These are phyloP conservation scores for Rutstroemia sp. DNA, from an alignment of 2,329 filamentous ascomycete genomes.

Conservation along the genomic window DNA sequence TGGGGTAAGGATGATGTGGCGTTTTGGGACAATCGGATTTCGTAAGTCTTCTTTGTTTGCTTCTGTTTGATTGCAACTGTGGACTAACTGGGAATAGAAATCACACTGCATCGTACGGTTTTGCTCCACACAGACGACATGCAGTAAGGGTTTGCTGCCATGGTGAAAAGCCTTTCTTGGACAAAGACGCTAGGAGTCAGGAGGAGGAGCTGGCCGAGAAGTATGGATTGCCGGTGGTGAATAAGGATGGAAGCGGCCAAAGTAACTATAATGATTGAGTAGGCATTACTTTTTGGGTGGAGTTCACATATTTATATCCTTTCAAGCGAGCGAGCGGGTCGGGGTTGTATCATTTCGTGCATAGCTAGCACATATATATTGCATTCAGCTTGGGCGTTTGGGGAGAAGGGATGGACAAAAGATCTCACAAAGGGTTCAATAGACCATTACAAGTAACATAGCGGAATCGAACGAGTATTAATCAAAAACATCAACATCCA, in stretches of 20 bases:
- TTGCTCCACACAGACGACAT: constrained; percentile 48
- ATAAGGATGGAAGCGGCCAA: constrained; percentile 47
- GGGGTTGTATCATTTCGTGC: too few species aligned
- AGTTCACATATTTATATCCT: too few species aligned
- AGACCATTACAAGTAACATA: too few species aligned
- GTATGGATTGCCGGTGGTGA: constrained; percentile 42
- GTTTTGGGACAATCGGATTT: constrained; percentile 58
- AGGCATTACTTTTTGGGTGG: background rate
- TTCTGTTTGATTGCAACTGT: background rate
- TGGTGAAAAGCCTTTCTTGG: constrained; percentile 27
- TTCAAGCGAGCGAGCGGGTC: too few species aligned
- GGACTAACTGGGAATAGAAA: constrained; percentile 34
- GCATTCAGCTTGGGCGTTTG: too few species aligned
- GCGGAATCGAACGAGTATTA: too few species aligned
- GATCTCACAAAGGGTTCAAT: too few species aligned
- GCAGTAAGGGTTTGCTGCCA: constrained; percentile 34
- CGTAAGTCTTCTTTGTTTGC: constrained; percentile 17
- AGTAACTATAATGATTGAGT: constrained; percentile 51
- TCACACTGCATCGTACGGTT: constrained; percentile 48
- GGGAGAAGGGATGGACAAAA: too few species aligned
- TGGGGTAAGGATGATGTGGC: constrained; percentile 60
- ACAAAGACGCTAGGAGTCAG: constrained; percentile 37
- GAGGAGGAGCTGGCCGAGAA: constrained; percentile 43
- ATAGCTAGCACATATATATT: too few species aligned
- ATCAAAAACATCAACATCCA: too few species aligned